Conservation (phyloP, 805 yeast genomes). For the Nakazawaea ambrosiae region DNA sequence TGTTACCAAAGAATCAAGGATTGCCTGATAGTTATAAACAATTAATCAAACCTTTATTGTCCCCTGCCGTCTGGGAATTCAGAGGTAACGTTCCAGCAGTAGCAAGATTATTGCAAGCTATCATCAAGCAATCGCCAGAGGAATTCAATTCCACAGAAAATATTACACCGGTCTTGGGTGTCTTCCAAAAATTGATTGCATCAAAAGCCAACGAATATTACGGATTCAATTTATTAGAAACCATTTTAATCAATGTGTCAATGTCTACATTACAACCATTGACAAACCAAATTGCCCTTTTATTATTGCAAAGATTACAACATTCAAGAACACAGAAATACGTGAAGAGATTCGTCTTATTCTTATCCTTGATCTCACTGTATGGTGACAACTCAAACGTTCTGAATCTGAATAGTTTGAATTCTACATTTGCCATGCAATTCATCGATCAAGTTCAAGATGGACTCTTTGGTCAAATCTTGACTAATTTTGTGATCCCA, state of each 20-base stretch:
- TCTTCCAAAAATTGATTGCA: conserved; percentile 89
- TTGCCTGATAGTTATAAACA: conserved; percentile 62
- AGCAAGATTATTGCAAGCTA: conserved; percentile 67
- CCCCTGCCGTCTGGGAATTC: conserved; percentile 92
- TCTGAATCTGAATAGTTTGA: conserved; percentile 15
- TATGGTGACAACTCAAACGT: conserved; percentile 22
- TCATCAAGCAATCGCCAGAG: conserved; percentile 42
- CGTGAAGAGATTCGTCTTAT: conserved; percentile 61
- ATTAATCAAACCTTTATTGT: conserved; percentile 71
- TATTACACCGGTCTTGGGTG: conserved; percentile 82
- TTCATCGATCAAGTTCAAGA: conserved; percentile 71
- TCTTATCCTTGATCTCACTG: conserved; percentile 34
- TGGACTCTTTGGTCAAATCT: conserved; percentile 47
- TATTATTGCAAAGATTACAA: conserved; percentile 76
- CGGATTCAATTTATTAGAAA: conserved; percentile 81
- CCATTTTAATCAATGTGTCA: conserved; percentile 54
- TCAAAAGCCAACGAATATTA: conserved; percentile 73
- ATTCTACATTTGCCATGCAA: conserved; percentile 41
- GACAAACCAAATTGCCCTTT: conserved; percentile 64
- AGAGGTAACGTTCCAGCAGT: conserved; percentile 93
- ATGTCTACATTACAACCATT: conserved; percentile 41
- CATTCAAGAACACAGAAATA: conserved; percentile 76
- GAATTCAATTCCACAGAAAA: conserved; percentile 30
- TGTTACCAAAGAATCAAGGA: conserved; percentile 36
- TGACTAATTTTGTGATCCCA: conserved; percentile 43